phyloP scores from a whole-genome alignment of 192 early-diverging fungal genomes.

The Podila minutissima region DNA sequence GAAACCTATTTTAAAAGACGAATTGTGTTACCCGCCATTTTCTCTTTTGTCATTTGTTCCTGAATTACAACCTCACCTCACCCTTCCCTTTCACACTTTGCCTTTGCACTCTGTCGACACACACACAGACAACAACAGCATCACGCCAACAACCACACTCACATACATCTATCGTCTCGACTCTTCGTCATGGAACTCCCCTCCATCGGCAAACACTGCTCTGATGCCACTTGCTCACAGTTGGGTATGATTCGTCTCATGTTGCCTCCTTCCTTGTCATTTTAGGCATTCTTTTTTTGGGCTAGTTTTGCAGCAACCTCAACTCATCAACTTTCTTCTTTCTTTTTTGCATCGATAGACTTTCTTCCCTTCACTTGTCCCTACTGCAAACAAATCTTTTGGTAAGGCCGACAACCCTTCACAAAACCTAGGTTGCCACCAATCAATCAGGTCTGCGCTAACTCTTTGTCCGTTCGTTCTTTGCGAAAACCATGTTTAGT shows the following conservation, averaged over 20 bases:
- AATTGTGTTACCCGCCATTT: constrained; percentile 3
- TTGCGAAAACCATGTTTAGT: constrained; percentile 46
- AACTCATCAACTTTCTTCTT: not conserved
- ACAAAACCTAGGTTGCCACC: too few relatives aligned
- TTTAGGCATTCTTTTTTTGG: not conserved
- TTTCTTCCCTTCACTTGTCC: constrained; percentile 65
- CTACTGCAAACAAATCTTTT: constrained; percentile 64
- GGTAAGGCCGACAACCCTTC: constrained; percentile 24
- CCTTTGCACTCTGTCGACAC: not conserved
- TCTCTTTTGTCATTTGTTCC: not conserved
- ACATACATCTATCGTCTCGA: not conserved
- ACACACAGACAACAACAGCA: not conserved
- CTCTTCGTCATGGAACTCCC: constrained; percentile 71
- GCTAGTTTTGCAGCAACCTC: not conserved
- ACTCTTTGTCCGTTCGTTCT: not conserved
- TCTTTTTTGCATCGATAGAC: not conserved
- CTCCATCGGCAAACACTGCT: constrained; percentile 75
- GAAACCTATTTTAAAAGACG: too few relatives aligned
- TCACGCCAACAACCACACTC: not conserved
- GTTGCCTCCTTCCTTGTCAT: not conserved
- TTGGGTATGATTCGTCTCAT: constrained; percentile 49
- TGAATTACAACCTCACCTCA: not conserved
- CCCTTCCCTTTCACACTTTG: not conserved
- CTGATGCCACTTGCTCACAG: constrained; percentile 62
- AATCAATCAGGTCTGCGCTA: not conserved